phyloP scores from a whole-genome alignment of 352 stramenopile genomes.

The Globisporangium ultimum region DNA sequence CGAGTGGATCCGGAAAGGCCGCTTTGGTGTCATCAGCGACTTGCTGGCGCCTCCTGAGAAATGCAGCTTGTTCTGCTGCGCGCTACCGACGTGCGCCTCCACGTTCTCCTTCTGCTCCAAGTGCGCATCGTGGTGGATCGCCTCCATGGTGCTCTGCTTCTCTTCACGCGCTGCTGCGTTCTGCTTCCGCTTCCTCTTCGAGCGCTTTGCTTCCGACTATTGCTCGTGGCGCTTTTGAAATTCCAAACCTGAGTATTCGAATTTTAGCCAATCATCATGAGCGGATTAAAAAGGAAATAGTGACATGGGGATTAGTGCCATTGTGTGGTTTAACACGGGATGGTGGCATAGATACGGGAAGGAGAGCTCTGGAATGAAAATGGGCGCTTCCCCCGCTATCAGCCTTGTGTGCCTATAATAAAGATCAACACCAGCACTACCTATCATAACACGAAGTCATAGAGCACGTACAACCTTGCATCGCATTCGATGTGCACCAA shows the following conservation, averaged over 20 bases:
- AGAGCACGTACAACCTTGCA: too few species aligned
- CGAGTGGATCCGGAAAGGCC: constrained; percentile 35
- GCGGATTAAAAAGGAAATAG: neutral
- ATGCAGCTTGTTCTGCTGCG: constrained; percentile 25
- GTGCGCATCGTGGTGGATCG: constrained; percentile 25
- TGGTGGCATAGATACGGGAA: too few species aligned
- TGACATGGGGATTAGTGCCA: neutral
- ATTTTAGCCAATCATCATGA: constrained; percentile 28
- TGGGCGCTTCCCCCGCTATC: neutral
- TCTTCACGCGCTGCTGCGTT: neutral
- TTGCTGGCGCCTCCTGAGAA: constrained; percentile 2
- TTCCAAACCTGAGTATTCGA: constrained; percentile 20
- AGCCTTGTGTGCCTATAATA: too few species aligned
- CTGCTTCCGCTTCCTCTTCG: neutral
- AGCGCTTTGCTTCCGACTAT: neutral
- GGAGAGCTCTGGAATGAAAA: neutral
- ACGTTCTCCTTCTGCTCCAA: constrained; percentile 74
- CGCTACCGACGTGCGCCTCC: constrained; percentile 21
- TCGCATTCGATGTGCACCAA: too few species aligned
- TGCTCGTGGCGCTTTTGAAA: constrained; percentile 24
- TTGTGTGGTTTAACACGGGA: neutral
- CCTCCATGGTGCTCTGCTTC: constrained; percentile 39
- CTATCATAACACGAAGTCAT: too few species aligned
- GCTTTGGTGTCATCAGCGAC: constrained; percentile 25
- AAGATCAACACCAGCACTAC: too few species aligned